A percentile compares a stretch with the other conserved stretches of the same genome.
These are phyloP conservation scores for Rhizoctonia solani DNA, from an alignment of 1,284 basidiomycete genomes.

Conservation along the genomic window DNA sequence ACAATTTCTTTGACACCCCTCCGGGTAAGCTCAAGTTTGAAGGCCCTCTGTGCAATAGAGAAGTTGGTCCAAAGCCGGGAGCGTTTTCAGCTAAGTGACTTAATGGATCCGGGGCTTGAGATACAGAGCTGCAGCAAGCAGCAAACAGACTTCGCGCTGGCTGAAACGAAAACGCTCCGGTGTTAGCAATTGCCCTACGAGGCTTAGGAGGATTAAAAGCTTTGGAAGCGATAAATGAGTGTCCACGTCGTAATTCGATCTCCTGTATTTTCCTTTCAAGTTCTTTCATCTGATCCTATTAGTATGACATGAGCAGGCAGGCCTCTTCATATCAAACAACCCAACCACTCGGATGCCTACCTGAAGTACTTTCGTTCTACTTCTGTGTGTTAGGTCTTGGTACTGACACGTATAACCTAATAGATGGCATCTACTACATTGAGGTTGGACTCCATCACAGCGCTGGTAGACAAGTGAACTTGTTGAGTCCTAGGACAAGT, in stretches of 20 bases:
- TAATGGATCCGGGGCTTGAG: too few species aligned
- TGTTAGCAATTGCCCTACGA: neutral
- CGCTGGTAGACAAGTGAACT: neutral
- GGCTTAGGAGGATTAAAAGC: neutral
- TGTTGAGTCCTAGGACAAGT: too few species aligned
- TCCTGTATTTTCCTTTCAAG: conserved; percentile 3
- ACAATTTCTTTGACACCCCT: neutral
- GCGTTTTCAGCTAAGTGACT: too few species aligned
- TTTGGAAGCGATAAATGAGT: neutral
- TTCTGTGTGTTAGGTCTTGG: neutral
- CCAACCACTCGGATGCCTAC: neutral
- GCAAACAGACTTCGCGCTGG: too few species aligned
- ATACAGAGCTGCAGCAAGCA: too few species aligned
- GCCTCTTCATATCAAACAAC: neutral
- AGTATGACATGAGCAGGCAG: too few species aligned
- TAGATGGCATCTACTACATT: neutral
- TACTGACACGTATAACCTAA: conserved; percentile 1
- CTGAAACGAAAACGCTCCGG: too few species aligned
- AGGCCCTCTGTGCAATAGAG: neutral
- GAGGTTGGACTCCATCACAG: neutral
- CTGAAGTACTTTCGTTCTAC: neutral
- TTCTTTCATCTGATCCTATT: conserved; percentile 7
- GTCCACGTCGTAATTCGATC: neutral
- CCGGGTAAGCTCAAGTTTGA: neutral
- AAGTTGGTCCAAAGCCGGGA: neutral